Percentiles rank a stretch among this genome's conserved stretches.
Conservation (phyloP, 225 moss, liverwort and hornwort species). For the Pleurozium schreberi region DNA sequence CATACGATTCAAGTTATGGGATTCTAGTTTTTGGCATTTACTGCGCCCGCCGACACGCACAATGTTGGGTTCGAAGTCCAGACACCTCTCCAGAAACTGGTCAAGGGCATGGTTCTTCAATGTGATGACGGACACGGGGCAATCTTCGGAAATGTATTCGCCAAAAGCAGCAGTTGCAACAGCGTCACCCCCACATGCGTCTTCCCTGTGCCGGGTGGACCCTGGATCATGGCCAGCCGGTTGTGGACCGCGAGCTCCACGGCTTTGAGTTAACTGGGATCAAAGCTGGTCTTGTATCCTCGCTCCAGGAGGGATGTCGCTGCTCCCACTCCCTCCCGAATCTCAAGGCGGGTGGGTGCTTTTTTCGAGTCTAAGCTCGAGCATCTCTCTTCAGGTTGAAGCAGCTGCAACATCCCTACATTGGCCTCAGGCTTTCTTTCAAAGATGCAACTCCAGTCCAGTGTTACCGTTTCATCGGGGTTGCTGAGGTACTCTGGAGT, state of each 20-base stretch:
- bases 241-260: constrained; percentile 26
- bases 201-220: constrained; percentile 39
- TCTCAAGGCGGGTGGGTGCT: neutral
- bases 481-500: constrained; percentile 16
- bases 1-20: neutral
- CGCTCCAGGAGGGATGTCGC: neutral
- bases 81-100: constrained; percentile 28
- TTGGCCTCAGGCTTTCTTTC: neutral
- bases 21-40: neutral
- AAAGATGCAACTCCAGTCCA: constrained; percentile 31
- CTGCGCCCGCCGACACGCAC: constrained; percentile 29
- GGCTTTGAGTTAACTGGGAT: constrained; percentile 26
- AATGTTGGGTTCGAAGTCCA: constrained; percentile 3
- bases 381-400: neutral
- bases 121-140: constrained; percentile 18
- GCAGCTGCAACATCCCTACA: neutral
- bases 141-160: constrained; percentile 15
- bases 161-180: constrained; percentile 20
- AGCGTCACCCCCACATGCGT: constrained; percentile 20
- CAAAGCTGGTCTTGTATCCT: constrained; percentile 22
- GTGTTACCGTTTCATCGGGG: neutral
- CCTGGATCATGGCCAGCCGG: constrained; percentile 23
- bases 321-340: constrained; percentile 10
- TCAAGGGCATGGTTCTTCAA: constrained; percentile 24
- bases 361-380: no score